Base-by-base conservation (phyloP, 257 asterid genomes). In the Solanum rostratum region DNA sequence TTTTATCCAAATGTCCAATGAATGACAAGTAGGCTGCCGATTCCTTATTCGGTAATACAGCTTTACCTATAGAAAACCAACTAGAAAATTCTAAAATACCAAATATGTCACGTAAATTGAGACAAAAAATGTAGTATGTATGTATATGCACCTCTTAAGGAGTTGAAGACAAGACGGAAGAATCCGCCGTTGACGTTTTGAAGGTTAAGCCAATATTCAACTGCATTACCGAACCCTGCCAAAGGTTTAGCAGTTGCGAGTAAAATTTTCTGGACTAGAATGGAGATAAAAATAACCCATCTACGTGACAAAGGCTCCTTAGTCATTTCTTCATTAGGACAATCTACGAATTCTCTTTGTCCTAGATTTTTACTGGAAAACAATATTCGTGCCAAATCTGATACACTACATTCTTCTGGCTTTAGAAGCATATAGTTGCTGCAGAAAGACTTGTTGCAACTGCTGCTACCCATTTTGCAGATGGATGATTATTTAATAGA, bases 201-300 rank as follows among this genome's bases (percentile, higher is more conserved):
- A 86, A 93, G 84, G 85, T 95, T 94, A 4, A 95, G 86, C 92
- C 98, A 95, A 62, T 90, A n/a, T 84, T 95, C 97, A 14, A 90
- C 49, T 0, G 68, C 86, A 7, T 90, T 86, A 27, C 98, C 98
- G 14, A 85, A 24, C 0, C 65, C 14, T 0, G 91, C 90, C 89
- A 93, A 15, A 19, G 94, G 93, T 15, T 85, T 88, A 0, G 92
- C 54, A 41, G 19, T n/a, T 11, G 22, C 69, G 11, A 70, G 84
- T 10, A 88, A 79, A 30, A 54, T 2, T 4, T 71, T 89, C n/a
- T 85, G 88, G 41, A 49, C 13, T 6, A 74, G 7, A 3, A 89
- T 45, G 39, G 89, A 88, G 15, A 85, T 12, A 54, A 79, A 80
- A 27, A 87, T 85, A 19, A 69, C 19, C 24, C 84, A 81, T 82